phyloP scores from a whole-genome alignment of 2,329 filamentous ascomycete genomes.

The Alternaria longipes region DNA sequence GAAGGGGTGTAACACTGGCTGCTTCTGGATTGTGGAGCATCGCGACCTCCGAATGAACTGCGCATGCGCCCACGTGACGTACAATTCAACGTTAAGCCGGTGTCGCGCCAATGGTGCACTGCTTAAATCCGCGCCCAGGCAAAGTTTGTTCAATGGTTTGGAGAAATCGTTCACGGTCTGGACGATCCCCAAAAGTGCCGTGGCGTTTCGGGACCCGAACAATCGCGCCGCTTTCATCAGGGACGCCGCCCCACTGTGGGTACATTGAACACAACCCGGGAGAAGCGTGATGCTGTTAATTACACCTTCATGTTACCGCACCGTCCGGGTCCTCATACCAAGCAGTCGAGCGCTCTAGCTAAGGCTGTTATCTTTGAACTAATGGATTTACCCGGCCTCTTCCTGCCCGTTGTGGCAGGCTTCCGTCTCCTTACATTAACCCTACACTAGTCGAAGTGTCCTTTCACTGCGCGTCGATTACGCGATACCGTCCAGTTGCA shows the following conservation, averaged over 20 bases:
- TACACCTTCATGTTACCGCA: constrained; percentile 10
- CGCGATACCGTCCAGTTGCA: constrained; percentile 14
- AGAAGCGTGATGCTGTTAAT: background rate
- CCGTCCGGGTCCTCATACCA: constrained; percentile 12
- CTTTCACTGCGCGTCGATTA: constrained; percentile 8
- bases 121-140: background rate
- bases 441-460: constrained; percentile 14
- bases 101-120: background rate
- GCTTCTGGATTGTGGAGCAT: background rate
- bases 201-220: background rate
- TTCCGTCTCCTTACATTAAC: constrained; percentile 22
- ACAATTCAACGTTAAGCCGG: background rate
- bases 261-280: background rate
- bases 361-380: constrained; percentile 20
- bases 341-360: constrained; percentile 12
- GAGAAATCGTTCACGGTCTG: background rate
- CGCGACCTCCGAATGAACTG: background rate
- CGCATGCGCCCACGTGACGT: background rate
- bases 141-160: background rate
- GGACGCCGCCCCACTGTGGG: background rate
- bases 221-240: background rate
- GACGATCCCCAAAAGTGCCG: background rate
- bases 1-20: background rate
- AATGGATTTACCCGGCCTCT: constrained; percentile 30
- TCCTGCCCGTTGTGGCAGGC: constrained; percentile 22